Percentiles rank a stretch among this genome's conserved stretches.
phyloP scores from a whole-genome alignment of 2,329 filamentous ascomycete species.

The Aspergillus uvarum region DNA sequence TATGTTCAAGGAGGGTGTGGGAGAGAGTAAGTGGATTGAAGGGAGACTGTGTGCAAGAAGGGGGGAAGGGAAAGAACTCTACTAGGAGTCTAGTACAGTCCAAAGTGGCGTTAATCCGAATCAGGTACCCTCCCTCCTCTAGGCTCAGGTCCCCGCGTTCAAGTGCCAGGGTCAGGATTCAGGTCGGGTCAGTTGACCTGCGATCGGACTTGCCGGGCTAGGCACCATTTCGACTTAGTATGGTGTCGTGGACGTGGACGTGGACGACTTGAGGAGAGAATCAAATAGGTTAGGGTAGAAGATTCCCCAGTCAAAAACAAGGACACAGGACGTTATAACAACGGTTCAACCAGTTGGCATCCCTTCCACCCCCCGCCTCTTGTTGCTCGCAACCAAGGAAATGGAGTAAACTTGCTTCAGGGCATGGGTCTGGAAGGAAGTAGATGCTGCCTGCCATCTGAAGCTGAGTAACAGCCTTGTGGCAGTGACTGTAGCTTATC shows the following conservation, averaged over 20 bases:
- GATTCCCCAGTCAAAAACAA: neutral
- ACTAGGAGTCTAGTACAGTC: no score
- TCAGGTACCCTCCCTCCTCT: neutral
- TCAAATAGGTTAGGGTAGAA: neutral
- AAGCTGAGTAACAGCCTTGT: neutral
- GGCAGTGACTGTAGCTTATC: neutral
- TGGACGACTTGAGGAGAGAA: neutral
- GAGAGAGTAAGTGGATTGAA: no score
- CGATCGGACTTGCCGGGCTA: conserved; percentile 16
- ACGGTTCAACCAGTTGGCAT: neutral
- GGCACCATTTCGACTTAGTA: neutral
- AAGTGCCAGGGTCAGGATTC: neutral
- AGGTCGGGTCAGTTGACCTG: conserved; percentile 21
- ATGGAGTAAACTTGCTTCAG: neutral
- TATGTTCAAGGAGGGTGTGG: neutral
- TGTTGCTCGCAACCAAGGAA: neutral
- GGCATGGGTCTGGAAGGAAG: neutral
- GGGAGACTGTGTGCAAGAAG: no score
- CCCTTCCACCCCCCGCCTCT: neutral
- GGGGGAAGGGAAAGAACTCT: no score
- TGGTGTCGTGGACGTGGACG: neutral
- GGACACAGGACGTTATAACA: neutral
- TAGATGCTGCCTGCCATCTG: neutral
- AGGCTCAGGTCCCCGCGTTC: neutral
- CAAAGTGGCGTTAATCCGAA: neutral